Base-by-base conservation (phyloP, 306 rosid species). In the Vigna reflexopilosa region DNA sequence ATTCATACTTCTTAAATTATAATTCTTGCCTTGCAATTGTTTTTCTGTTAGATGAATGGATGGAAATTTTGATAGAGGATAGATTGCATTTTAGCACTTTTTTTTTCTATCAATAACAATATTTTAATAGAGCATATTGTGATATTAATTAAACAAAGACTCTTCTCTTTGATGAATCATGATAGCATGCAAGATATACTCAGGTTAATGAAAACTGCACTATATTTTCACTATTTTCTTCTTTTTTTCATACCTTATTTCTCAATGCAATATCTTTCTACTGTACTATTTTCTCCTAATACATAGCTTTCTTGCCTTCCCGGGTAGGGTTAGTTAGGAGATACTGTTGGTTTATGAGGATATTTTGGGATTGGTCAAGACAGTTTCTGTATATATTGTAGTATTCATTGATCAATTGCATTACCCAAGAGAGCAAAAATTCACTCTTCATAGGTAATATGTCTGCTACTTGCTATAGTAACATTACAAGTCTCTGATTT, bases 1-100 rank as follows among this genome's bases (percentile, higher is more conserved):
- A 13, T 47, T 64, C 56, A 77, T n/a, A 4, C 34, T 34, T 54
- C 63, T 63, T 40, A 16, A 70, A 48, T 57, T 66, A 36, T 42
- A 48, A 45, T 22, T 45, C 51, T 30, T 45, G 24, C 30, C 26
- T 5, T 19, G 52, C 69, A 38, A 51, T 5, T 51, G 51, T 26
- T 52, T 72, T 40, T 34, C 34, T 30, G 65, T 61, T 50, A 64
- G 61, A 72, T 30, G 69, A 79, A 79, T 40, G 34, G 50, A 40
- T 42, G 38, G 77, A 73, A 57, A 4, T 7, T 44, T 42, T 12
- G 63, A 10, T 19, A 12, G 38, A 62, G 28, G 42, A 55, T 54
- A 54, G 20, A 7, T 55, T 24, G 28, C 6, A 58, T 56, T 36
- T 72, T 45, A 55, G 13, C 77, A 55, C 14, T 36, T 71, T 2